phyloP scores from a whole-genome alignment of 106 monocot genomes.

The Phalaenopsis aphrodite region DNA sequence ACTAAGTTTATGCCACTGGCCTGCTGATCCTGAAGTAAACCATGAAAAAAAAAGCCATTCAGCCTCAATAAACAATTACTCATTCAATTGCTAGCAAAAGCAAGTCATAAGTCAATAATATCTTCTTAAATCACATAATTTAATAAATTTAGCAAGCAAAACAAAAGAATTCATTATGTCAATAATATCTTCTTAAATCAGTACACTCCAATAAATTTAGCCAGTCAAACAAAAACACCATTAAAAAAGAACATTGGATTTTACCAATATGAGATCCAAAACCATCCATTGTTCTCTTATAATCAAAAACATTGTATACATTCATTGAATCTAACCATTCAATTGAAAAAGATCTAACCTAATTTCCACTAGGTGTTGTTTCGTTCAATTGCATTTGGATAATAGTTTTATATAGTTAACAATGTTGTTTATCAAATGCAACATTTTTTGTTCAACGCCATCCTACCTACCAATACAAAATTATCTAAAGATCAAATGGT shows the following conservation, averaged over 20 bases:
- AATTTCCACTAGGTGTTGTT: neutral
- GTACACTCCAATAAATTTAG: too few relatives aligned
- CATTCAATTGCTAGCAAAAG: neutral
- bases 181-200: neutral
- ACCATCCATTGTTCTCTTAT: neutral
- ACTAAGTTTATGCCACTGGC: slow-evolving; percentile 4
- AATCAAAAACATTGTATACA: neutral
- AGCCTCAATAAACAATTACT: neutral
- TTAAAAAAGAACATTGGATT: neutral
- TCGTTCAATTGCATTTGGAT: too few relatives aligned
- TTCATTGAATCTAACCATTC: neutral
- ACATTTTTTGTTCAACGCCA: too few relatives aligned
- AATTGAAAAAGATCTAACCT: neutral
- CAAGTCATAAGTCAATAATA: neutral
- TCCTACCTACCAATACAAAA: too few relatives aligned
- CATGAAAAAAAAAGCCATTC: neutral
- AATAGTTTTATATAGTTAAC: too few relatives aligned
- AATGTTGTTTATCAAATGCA: too few relatives aligned
- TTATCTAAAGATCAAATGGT: too few relatives aligned
- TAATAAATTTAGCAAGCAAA: neutral
- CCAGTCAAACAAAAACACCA: neutral
- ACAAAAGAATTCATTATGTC: neutral
- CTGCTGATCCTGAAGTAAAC: neutral
- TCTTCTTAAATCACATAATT: too few relatives aligned
- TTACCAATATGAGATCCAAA: too few relatives aligned